Conservation (phyloP, 1,284 basidiomycete genomes). For the Cryptococcus sp. region DNA sequence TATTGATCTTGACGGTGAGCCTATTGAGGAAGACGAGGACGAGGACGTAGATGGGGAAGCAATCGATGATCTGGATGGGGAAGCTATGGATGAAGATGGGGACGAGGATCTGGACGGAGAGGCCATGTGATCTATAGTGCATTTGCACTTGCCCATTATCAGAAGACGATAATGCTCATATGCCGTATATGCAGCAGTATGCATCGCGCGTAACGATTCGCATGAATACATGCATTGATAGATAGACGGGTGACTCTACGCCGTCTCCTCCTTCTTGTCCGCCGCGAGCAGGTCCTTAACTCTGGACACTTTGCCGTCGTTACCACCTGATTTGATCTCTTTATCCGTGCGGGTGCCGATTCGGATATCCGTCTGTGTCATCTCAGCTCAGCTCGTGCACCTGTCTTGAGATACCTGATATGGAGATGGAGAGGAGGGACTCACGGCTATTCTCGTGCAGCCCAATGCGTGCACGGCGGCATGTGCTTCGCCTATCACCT, state of each 20-base stretch:
- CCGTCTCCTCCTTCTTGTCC: constrained; percentile 13
- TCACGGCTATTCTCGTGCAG: constrained; percentile 45
- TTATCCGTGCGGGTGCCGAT: constrained; percentile 85
- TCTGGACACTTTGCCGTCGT: constrained; percentile 72
- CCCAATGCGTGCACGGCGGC: constrained; percentile 72
- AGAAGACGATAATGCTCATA: neutral
- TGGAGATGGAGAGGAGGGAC: constrained; percentile 12
- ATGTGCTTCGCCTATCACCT: constrained; percentile 70
- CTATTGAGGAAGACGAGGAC: constrained; percentile 37
- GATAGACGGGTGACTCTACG: no score
- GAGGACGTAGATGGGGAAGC: constrained; percentile 48
- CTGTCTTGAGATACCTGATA: no score
- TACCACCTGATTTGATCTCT: constrained; percentile 66
- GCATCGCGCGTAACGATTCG: neutral
- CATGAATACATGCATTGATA: neutral
- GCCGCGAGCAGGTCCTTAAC: constrained; percentile 68
- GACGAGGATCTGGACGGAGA: constrained; percentile 51
- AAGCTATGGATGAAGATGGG: constrained; percentile 18
- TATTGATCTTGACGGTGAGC: constrained; percentile 38
- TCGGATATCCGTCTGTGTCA: constrained; percentile 82
- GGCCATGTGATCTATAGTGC: constrained; percentile 33
- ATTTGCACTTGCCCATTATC: neutral
- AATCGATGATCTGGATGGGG: constrained; percentile 49
- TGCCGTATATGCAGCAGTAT: neutral
- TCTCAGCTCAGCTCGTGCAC: neutral